Evolutionary conservation across 2,329 filamentous ascomycete species (phyloP).

Genomic region (Monilinia polystroma): DNA sequence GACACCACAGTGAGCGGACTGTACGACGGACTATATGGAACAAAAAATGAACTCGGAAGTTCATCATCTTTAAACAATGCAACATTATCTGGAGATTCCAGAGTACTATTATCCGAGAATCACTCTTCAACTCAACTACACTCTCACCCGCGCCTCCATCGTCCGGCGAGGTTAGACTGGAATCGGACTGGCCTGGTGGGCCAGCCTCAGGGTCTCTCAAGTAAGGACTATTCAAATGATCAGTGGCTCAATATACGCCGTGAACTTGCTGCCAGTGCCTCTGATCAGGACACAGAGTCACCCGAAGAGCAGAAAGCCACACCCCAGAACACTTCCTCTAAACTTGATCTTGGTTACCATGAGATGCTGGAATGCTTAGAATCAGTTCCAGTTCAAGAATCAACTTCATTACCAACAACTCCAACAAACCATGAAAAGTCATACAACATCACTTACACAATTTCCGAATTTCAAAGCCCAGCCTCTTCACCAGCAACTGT

Average conservation of each 20-base stretch:
- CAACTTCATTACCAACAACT: neutral
- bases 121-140: neutral
- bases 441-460: neutral
- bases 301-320: neutral
- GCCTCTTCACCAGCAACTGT: neutral
- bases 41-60: neutral
- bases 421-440: neutral
- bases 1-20: neutral
- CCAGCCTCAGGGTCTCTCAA: neutral
- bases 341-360: neutral
- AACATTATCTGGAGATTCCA: neutral
- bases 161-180: constrained; percentile 13
- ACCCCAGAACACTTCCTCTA: neutral
- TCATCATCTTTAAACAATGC: neutral
- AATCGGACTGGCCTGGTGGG: neutral
- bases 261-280: constrained; percentile 2
- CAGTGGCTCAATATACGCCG: neutral
- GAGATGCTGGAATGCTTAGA: neutral
- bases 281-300: constrained; percentile 4
- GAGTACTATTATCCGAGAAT: neutral
- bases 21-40: neutral
- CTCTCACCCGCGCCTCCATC: constrained; percentile 1
- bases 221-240: neutral
- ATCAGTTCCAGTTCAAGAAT: neutral
- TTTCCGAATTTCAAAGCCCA: neutral